Evolutionary conservation across 2,329 filamentous ascomycete genomes (phyloP), one percentile per base, ranked within the genome.

Genomic region (Bipolaris oryzae): DNA sequence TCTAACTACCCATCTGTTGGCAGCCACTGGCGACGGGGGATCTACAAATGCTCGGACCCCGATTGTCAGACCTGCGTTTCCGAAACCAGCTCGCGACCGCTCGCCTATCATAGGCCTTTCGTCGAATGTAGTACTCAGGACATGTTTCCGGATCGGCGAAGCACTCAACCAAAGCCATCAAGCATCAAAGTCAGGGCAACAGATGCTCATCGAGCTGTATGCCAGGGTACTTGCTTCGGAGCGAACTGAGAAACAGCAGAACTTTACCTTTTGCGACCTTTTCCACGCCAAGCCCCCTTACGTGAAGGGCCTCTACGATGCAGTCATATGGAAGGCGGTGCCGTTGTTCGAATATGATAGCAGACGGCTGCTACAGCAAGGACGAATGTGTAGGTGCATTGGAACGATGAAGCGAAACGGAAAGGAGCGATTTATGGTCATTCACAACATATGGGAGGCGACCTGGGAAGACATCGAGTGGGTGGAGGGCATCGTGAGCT

Each of bases 131-230:
- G 56, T 82, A 6, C 75, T 88, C 11, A 81, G 84, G 10, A 86
- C 83, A 0, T 89, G 87, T 67, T 90, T 90, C 63, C 81, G 86
- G 23, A 79, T 89, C 21, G 84, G 83, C 3, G 86, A 89, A 66
- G 82, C 88, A 54, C 70, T 85, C 45, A 82, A 80, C 46, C 78
- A 79, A 44, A 82, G 81, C 34, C 75, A 71, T 48, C 77, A 78
- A 49, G 78, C 78, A 11, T 73, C 74, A 2, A 76, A 86, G 44
- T 77, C 77, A 15, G 79, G 82, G 41, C 80, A 83, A 49, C 78
- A 78, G 3, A 69, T 80, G 6, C 51, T 83, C 0, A 81, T 90
- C 57, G 87, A 90, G 68, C 73, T 90, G 0, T 91, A 87, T 66
- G 86, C 86, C 3, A 80, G 84, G 23, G 83, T 90, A 1, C 77